Evolutionary conservation across 495 filamentous ascomycete genomes (phyloP).

Genomic region (Xylaria telfairii): DNA sequence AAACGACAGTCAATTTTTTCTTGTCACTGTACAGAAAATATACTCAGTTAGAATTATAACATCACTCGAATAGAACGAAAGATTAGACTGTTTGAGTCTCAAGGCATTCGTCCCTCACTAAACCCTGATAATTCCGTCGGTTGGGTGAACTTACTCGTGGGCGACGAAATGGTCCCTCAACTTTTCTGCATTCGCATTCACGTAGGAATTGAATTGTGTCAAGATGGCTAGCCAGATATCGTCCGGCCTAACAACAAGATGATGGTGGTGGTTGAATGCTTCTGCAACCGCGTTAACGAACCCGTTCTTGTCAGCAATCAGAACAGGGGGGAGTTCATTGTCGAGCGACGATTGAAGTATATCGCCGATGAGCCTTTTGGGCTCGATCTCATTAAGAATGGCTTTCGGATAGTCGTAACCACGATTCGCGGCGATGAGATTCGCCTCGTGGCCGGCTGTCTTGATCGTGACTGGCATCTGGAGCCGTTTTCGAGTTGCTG

Average conservation of each 20-base stretch:
- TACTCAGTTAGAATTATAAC: background rate
- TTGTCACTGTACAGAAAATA: background rate
- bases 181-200: constrained; percentile 47
- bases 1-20: background rate
- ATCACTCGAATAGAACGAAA: background rate
- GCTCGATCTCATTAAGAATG: background rate
- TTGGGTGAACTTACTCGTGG: constrained; percentile 32
- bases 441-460: background rate
- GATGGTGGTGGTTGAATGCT: constrained; percentile 30
- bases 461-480: background rate
- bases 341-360: constrained; percentile 1
- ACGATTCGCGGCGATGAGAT: background rate
- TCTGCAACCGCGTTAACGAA: background rate
- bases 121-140: no score
- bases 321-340: background rate
- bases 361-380: background rate
- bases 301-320: background rate
- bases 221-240: constrained; percentile 51
- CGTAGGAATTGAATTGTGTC: constrained; percentile 39
- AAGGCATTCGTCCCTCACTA: background rate
- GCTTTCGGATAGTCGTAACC: background rate
- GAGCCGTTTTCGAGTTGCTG: background rate
- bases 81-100: background rate
- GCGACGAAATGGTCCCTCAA: constrained; percentile 43
- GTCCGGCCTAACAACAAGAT: constrained; percentile 47